Base-by-base conservation (phyloP, 179 eudicot species). In the Silene vulgaris region DNA sequence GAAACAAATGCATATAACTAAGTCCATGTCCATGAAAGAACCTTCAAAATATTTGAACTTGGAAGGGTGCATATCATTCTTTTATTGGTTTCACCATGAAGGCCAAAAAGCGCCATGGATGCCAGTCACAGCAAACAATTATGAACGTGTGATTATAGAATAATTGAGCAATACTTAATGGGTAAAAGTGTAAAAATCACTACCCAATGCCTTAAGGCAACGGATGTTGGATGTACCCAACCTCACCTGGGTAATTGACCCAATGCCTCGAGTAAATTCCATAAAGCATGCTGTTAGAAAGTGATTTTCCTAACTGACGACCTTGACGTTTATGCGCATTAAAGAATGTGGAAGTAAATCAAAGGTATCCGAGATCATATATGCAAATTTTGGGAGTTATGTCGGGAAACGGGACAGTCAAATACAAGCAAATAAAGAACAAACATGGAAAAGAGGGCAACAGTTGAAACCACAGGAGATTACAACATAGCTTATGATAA, bases 1-100 rank as follows among this genome's bases (percentile, higher is more conserved):
- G 54, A 72, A 77, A 40, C 16, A 77, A 62, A 69, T 35, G 28
- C n/a, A 26, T 8, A 45, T 11, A 35, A 20, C 29, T 50, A 48
- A 61, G 65, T 14, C 43, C 62, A 60, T 65, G 21, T 68, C 28
- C 50, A 19, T 12, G 69, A 57, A 77, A 72, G 16, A 72, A 56
- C 21, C n/a, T 70, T 23, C 28, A 9, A 28, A 28, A 6, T 73
- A 32, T 48, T 20, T 40, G 6, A 50, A 21, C 30, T 61, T 6
- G 45, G 21, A 74, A 74, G 21, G 26, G 0, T 16, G 23, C 9
- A 17, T 40, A 21, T 13, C 65, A 23, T 57, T 40, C 70, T 9
- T 45, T 43, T 8, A 21, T 61, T 62, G 23, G 14, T 59, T 56
- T 8, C 50, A 66, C 56, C 17, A 28, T 43, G 50, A 65, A 40